Percentiles rank a stretch among this genome's conserved stretches.
These are phyloP conservation scores for Ascochyta lentis DNA, from an alignment of 2,329 filamentous ascomycete genomes.

Conservation along the genomic window DNA sequence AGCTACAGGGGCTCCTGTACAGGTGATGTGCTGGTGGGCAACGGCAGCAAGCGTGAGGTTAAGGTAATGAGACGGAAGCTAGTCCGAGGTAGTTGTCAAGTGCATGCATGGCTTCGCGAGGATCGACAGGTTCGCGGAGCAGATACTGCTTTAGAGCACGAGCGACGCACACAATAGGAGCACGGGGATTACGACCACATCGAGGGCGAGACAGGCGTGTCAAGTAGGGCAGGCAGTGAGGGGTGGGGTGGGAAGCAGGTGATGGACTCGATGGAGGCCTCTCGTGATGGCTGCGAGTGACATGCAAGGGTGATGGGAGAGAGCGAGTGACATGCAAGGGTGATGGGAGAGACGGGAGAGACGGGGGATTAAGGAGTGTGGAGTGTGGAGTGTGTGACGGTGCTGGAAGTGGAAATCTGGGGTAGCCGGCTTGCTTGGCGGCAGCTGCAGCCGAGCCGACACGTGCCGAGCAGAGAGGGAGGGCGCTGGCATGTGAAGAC, in stretches of 20 bases:
- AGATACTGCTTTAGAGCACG: constrained; percentile 8
- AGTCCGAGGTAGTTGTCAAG: constrained; percentile 9
- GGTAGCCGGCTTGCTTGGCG: constrained; percentile 3
- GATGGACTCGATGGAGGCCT: neutral
- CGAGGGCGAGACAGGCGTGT: neutral
- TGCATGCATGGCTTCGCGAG: constrained; percentile 12
- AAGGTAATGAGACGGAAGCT: constrained; percentile 9
- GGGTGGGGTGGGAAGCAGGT: neutral
- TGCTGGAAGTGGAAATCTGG: constrained; percentile 4
- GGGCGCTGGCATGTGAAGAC: constrained; percentile 8
- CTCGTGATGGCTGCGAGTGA: constrained; percentile 12
- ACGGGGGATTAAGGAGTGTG: too few species aligned
- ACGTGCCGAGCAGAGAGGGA: constrained; percentile 9
- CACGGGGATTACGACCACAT: too few species aligned
- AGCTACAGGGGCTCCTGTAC: neutral
- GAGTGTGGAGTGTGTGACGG: constrained; percentile 9
- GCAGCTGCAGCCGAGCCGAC: constrained; percentile 8
- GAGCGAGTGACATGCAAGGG: constrained; percentile 14
- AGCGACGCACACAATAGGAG: constrained; percentile 1
- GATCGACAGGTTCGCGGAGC: constrained; percentile 17
- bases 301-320: constrained; percentile 6
- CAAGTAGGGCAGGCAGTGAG: neutral
- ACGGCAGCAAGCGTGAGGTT: constrained; percentile 24
- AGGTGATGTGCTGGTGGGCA: constrained; percentile 1
- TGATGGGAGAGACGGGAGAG: neutral